Conservation (phyloP, 495 filamentous ascomycete species). For the Aspergillus carlsbadensis region DNA sequence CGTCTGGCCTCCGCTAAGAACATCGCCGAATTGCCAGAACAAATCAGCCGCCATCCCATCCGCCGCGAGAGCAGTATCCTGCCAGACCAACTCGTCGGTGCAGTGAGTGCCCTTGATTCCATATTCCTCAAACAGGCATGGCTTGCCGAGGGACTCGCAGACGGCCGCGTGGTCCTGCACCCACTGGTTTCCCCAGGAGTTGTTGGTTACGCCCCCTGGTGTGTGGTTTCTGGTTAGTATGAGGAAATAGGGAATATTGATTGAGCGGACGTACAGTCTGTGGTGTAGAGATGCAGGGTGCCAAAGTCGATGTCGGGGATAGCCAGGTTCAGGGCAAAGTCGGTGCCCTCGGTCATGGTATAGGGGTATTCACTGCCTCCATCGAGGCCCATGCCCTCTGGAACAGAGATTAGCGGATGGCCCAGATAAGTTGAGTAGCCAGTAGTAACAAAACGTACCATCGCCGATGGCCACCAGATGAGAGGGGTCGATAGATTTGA, state of each 20-base stretch:
- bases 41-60: conserved; percentile 55
- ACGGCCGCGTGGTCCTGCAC: neutral
- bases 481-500: conserved; percentile 59
- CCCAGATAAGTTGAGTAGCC: neutral
- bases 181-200: conserved; percentile 4
- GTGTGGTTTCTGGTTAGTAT: neutral
- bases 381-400: neutral
- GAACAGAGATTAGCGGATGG: neutral
- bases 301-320: neutral
- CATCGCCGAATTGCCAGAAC: conserved; percentile 66
- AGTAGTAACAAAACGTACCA: conserved; percentile 16
- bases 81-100: neutral
- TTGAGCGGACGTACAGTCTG: neutral
- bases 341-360: neutral
- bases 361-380: neutral
- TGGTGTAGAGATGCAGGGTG: conserved; percentile 6
- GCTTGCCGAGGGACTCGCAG: neutral
- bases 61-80: neutral
- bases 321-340: conserved; percentile 4
- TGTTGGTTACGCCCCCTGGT: conserved; percentile 1
- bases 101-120: neutral
- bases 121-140: conserved; percentile 7
- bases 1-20: conserved; percentile 53
- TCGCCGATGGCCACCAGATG: conserved; percentile 69
- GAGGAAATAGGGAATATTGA: neutral